Evolutionary conservation across 257 asterid species (phyloP), one percentile per base, ranked within the genome.

Genomic region (Solanum bulbocastanum): DNA sequence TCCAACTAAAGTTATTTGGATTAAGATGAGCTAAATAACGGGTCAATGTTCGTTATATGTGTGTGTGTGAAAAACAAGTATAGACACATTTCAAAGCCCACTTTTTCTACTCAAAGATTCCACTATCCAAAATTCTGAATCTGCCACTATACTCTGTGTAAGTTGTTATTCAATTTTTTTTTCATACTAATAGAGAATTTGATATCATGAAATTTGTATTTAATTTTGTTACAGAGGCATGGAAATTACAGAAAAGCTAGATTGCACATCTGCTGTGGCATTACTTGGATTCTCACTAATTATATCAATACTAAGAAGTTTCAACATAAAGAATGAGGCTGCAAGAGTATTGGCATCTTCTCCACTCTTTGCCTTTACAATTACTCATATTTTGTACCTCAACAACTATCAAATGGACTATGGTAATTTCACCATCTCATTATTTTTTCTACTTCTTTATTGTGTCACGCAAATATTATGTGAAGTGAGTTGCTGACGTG

Each of bases 271-370:
- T 60, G 98, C 93, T 11, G 97, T 92, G 86, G 96, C 98, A 39
- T 92, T 94, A 58, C 94, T 93, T 32, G 98, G 98, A 88, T 96
- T 88, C 86, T 93, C 98, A 11, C 93, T 95, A 73, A 87, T 93
- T 73, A 87, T 95, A 87, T 94, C 98, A n/a, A 90, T 93, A 85
- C 87, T 96, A 56, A 92, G 98, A 87, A 90, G 91, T 88, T 94
- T 94, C 93, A 90, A 35, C 36, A 91, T 96, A 81, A 93, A 69
- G 68, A 87, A 90, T 52, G 98, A 95, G 91, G 98, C 98, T 87
- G 92, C 93, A 30, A 92, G 98, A 93, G 98, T 96, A 92, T 93
- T 96, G 98, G 91, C 94, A 87, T 90, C 98, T 46, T 96, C 98
- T 88, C 98, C 98, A 65, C 65, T 95, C 60, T 60, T 96, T 40